Conservation (phyloP, 1,284 basidiomycete genomes). For the Heliocybe sulcata region DNA sequence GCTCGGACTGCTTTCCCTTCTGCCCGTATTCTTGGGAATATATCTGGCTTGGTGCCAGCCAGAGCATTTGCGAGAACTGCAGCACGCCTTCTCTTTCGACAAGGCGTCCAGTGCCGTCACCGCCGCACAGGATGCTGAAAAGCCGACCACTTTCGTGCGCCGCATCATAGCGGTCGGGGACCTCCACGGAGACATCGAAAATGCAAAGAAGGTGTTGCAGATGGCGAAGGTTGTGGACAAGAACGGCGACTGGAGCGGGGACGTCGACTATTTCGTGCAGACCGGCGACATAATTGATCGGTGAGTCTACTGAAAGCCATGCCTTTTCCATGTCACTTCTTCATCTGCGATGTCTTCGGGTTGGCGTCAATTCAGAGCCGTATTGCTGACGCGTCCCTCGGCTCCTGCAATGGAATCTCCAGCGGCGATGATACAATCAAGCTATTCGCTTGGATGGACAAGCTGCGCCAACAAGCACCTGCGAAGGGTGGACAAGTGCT, state of each 20-base stretch:
- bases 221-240: constrained; percentile 71
- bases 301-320: constrained; percentile 24
- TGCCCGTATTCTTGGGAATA: not conserved
- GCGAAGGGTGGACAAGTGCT: constrained; percentile 66
- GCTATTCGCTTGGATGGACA: constrained; percentile 78
- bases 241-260: constrained; percentile 69
- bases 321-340: not conserved
- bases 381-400: constrained; percentile 1
- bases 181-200: constrained; percentile 70
- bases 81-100: not conserved
- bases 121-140: not conserved
- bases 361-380: constrained; percentile 1
- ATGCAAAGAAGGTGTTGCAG: constrained; percentile 67
- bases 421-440: constrained; percentile 85
- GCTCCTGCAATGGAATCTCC: constrained; percentile 7
- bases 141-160: constrained; percentile 19
- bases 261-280: constrained; percentile 81
- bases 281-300: constrained; percentile 92
- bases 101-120: not conserved
- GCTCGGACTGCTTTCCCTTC: not conserved
- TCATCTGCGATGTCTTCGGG: too few species aligned
- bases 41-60: not conserved
- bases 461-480: constrained; percentile 69
- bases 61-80: not conserved
- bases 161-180: constrained; percentile 78